phyloP scores from a whole-genome alignment of 176 grass and related monocot species.

The Avena insularis region DNA sequence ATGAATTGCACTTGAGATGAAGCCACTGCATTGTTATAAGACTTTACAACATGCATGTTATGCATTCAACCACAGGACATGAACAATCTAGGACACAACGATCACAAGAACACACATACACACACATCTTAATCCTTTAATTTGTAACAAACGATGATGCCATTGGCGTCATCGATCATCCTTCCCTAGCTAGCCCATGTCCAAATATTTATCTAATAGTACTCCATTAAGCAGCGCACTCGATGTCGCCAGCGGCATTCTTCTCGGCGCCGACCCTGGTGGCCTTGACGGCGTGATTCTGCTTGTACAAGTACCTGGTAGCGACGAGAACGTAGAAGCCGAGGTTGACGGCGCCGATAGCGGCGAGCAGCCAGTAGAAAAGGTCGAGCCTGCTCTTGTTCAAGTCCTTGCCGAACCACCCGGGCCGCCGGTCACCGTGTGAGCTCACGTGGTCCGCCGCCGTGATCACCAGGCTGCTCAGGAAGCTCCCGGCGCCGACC shows the following conservation, averaged over 20 bases:
- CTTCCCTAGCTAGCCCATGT: neutral
- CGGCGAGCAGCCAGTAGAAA: conserved; percentile 72
- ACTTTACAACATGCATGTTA: neutral
- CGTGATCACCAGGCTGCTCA: conserved; percentile 73
- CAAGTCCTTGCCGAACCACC: conserved; percentile 81
- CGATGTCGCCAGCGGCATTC: conserved; percentile 28
- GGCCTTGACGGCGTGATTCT: conserved; percentile 37
- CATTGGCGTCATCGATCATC: neutral
- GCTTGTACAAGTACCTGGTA: conserved; percentile 71
- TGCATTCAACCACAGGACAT: neutral
- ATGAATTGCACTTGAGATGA: too few relatives aligned
- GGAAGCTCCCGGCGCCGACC: conserved; percentile 69
- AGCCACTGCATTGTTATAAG: neutral
- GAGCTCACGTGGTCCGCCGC: conserved; percentile 48
- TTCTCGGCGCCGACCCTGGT: conserved; percentile 45
- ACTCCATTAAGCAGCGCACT: neutral
- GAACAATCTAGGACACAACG: neutral
- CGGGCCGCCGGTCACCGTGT: neutral
- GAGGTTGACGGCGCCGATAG: conserved; percentile 52
- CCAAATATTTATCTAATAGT: neutral
- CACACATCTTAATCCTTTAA: neutral
- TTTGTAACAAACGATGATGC: conserved; percentile 2
- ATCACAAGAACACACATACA: neutral
- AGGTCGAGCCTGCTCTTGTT: conserved; percentile 70
- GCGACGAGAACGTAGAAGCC: conserved; percentile 59